Evolutionary conservation across 2,329 filamentous ascomycete species (phyloP), one percentile per base, ranked within the genome.

Genomic region (Alternaria sp.): DNA sequence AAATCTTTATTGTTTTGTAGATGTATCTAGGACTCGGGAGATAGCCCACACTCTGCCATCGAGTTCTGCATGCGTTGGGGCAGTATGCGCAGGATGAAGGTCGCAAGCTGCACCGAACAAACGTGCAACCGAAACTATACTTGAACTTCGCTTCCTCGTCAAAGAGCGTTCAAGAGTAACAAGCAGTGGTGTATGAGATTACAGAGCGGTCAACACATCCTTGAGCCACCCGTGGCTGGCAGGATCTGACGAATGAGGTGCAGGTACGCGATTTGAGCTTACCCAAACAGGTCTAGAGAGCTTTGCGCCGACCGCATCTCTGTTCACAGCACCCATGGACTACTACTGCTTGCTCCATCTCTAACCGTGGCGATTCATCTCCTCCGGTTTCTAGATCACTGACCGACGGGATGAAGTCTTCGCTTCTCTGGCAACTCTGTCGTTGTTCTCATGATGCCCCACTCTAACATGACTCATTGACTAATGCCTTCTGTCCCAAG

Each of bases 301-400:
- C n/a, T 32, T 25, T 36, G 30, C 17, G n/a, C 49, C 61, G 26
- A 56, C 61, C 51, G 56, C 45, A 58, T 50, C 21, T 59, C 55
- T n/a, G 36, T 32, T 46, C 3, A 51, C 49, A 51, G 28, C 32
- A 32, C 28, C 28, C 28, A 28, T 7, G 32, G 12, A 21, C 43
- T 17, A 45, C 45, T 23, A 19, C n/a, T 21, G n/a, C 17, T 61
- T 47, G 36, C 47, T n/a, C 47, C 47, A 47, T 26, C 32, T 26
- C 28, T 26, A 49, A 28, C n/a, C n/a, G n/a, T n/a, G n/a, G n/a
- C n/a, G n/a, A n/a, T n/a, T n/a, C n/a, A n/a, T n/a, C 28, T 23
- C 10, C 46, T n/a, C 46, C 5, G 32, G 17, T 26, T 15, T 50
- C 55, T 3, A 49, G 11, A 40, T 19, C 5, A 3, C 21, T 25